phyloP scores from a whole-genome alignment of 305 asterid species.

The Fraxinus angustifolia region DNA sequence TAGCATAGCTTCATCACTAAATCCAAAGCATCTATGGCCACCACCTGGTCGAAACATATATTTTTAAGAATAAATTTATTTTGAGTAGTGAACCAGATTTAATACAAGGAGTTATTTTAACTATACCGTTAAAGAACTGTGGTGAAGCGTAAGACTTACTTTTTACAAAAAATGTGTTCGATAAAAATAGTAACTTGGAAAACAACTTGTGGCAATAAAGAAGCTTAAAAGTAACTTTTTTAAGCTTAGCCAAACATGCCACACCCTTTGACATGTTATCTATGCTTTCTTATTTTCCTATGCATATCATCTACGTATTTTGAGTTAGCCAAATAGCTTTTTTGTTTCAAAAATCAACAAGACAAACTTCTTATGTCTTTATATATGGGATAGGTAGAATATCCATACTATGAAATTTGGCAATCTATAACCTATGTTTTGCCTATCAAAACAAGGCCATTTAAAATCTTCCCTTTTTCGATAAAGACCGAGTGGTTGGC shows the following conservation, averaged over 20 bases:
- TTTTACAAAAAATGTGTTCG: background rate
- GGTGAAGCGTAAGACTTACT: background rate
- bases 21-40: conserved; percentile 89
- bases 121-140: background rate
- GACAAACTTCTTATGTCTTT: background rate
- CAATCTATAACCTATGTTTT: background rate
- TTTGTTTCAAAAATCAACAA: background rate
- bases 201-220: background rate
- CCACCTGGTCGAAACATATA: conserved; percentile 51
- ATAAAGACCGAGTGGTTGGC: conserved; percentile 76
- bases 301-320: background rate
- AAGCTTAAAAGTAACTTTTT: background rate
- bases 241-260: background rate
- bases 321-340: background rate
- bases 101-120: background rate
- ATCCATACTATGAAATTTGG: too few relatives aligned
- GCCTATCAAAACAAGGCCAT: too few relatives aligned
- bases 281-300: background rate
- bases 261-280: background rate
- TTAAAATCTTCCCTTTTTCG: too few relatives aligned
- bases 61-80: background rate
- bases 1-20: conserved; percentile 84
- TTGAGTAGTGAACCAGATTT: background rate
- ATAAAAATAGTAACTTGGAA: background rate
- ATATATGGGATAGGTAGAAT: too few relatives aligned